Base-by-base conservation (phyloP, 148 eudicot genomes). In the Simmondsia chinensis region DNA sequence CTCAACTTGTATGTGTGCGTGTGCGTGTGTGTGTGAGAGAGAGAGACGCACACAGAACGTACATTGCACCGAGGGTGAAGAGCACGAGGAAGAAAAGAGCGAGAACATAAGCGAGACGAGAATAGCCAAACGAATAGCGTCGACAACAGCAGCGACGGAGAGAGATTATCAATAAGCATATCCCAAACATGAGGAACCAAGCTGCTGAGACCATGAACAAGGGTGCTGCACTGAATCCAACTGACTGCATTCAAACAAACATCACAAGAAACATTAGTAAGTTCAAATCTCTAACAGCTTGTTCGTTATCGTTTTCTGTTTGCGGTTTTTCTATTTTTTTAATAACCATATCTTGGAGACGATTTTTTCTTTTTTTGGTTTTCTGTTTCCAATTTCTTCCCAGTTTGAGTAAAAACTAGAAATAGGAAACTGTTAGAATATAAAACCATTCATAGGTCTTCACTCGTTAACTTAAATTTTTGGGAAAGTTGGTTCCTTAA, bases 11-110 rank as follows among this genome's bases (percentile, higher is more conserved):
- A n/a, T n/a, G n/a, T n/a, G n/a, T n/a, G n/a, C n/a, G n/a, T n/a
- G n/a, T n/a, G n/a, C n/a, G n/a, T n/a, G n/a, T n/a, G n/a, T n/a
- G n/a, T n/a, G n/a, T n/a, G 38, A 20, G 48, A 26, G 31, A 30
- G 33, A 28, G 29, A 42, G 54, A 35, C 54, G 12, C n/a, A n/a
- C n/a, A n/a, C n/a, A 56, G 52, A 12, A 13, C 43, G 23, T 88
- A 88, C 96, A 80, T 73, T 58, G 96, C 79, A 35, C 68, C 56
- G 20, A 78, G 34, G n/a, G 94, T 80, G 71, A 88, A 88, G 73
- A 88, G 57, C 19, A 75, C 27, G 50, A 88, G 84, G 24, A 83
- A 45, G 29, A 77, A 47, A 50, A 88, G 91, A 18, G 94, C 80
- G 36, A 77, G 68, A 10, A 75, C 72, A 46, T 88, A 83, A 37